Evolutionary conservation across 768 basidiomycete genomes (phyloP), one percentile per base, ranked within the genome.

Genomic region (Pulveroboletus sp.): DNA sequence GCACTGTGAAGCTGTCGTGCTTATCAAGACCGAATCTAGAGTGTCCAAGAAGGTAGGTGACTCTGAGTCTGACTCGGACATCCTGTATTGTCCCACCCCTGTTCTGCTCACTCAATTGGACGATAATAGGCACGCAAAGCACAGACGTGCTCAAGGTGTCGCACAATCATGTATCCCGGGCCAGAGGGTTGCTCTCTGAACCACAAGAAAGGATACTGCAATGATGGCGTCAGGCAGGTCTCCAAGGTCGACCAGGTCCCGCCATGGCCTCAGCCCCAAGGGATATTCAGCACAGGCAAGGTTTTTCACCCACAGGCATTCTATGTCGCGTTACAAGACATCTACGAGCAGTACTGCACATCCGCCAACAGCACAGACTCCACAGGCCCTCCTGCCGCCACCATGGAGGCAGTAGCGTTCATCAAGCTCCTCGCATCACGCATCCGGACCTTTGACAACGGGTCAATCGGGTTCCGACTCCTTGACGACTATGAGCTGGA

Each of bases 81-180:
- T n/a, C n/a, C n/a, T n/a, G 9, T 27, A 9, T 27, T 27, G 9
- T 27, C 25, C 25, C 25, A 27, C 5, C 25, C 9, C 25, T 5
- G 25, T 27, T 27, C 16, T 39, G 20, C 20, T 39, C 14, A 6
- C n/a, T n/a, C n/a, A n/a, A n/a, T n/a, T n/a, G n/a, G n/a, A n/a
- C n/a, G 25, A 39, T n/a, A 14, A 32, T 19, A 43, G 29, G 16
- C 12, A 6, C 4, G 33, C 43, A 50, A 47, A 21, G 35, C 40
- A 0, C 40, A 31, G 12, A 46, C 34, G 0, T 42, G 40, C 21
- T 36, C 35, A 1, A 14, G 19, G 25, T 46, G 43, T 23, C 35
- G n/a, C 17, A 51, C 44, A 12, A 51, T 51, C 25, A 46, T 51
- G 21, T 46, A 51, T n/a, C 44, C 40, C 1, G 34, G 40, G 3